These are phyloP conservation scores for Drechslerella coelobrocha DNA, from an alignment of 2,329 filamentous ascomycete genomes.

Conservation along the genomic window DNA sequence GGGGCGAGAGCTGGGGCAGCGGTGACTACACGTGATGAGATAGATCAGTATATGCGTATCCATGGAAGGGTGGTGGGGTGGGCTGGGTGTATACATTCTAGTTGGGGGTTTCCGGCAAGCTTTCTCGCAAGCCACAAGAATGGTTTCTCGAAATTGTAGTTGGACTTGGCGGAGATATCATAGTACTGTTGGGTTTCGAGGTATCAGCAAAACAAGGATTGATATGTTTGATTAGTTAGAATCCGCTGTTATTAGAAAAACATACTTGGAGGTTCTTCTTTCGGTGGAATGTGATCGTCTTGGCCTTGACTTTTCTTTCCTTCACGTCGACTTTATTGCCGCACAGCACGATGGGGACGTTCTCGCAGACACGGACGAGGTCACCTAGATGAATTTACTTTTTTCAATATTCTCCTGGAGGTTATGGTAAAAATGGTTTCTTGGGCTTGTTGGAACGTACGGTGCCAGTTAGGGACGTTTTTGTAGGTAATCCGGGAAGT, in stretches of 20 bases:
- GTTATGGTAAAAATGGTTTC: background rate
- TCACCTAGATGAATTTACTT: constrained; percentile 69
- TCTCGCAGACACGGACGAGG: constrained; percentile 98
- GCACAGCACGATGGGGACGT: constrained; percentile 96
- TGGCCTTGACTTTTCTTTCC: constrained; percentile 99
- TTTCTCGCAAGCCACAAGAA: constrained; percentile 99
- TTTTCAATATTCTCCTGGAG: constrained; percentile 14
- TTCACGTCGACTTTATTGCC: constrained; percentile 99
- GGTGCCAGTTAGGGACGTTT: constrained; percentile 99
- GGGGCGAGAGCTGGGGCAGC: constrained; percentile 93
- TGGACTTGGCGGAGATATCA: constrained; percentile 99
- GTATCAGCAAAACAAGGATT: background rate
- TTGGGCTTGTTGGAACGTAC: constrained; percentile 65
- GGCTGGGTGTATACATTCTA: constrained; percentile 67
- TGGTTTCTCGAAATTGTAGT: constrained; percentile 99
- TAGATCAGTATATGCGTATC: background rate
- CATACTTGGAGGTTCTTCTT: constrained; percentile 94
- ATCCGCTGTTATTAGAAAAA: no score
- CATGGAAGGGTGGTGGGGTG: constrained; percentile 50
- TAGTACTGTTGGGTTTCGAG: constrained; percentile 70
- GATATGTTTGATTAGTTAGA: no score
- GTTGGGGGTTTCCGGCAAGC: constrained; percentile 87
- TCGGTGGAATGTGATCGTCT: constrained; percentile 99
- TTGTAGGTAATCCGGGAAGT: constrained; percentile 99
- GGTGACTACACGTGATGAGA: constrained; percentile 69